Conservation (phyloP, 2,329 filamentous ascomycete genomes). For the Epichloe festucae region DNA sequence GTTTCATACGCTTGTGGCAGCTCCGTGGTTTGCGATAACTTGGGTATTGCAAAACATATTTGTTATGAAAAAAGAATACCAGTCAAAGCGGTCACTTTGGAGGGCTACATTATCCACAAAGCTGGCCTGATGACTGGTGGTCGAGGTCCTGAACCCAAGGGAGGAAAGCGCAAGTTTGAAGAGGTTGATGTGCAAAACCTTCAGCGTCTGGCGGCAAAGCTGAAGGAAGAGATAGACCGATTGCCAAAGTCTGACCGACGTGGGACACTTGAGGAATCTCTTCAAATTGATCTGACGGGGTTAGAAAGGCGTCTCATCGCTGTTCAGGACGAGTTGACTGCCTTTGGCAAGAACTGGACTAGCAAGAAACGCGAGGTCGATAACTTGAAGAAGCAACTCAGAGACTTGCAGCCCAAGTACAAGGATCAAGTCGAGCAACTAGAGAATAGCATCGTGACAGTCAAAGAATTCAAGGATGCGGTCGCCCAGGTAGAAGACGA, state of each 20-base stretch:
- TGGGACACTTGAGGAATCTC: constrained; percentile 62
- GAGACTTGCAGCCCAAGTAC: constrained; percentile 66
- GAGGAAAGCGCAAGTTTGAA: constrained; percentile 71
- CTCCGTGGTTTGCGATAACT: constrained; percentile 82
- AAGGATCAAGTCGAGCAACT: constrained; percentile 58
- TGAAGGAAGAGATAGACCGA: constrained; percentile 63
- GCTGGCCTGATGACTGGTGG: constrained; percentile 95
- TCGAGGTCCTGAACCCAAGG: constrained; percentile 61
- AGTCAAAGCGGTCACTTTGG: constrained; percentile 86
- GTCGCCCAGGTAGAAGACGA: constrained; percentile 78
- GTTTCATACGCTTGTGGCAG: constrained; percentile 93
- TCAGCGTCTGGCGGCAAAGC: constrained; percentile 60
- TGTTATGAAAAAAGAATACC: constrained; percentile 72
- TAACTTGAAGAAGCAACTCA: constrained; percentile 58
- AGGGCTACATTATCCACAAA: constrained; percentile 95
- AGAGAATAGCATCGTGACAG: constrained; percentile 38
- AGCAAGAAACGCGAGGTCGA: constrained; percentile 76
- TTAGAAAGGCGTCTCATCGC: constrained; percentile 65
- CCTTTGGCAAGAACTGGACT: constrained; percentile 68
- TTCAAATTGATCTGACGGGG: constrained; percentile 67
- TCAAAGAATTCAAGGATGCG: constrained; percentile 42
- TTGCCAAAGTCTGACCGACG: constrained; percentile 69
- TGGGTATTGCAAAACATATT: constrained; percentile 77
- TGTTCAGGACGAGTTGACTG: constrained; percentile 61
- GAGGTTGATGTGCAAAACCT: constrained; percentile 80